These are phyloP conservation scores for Clarkia xantiana DNA, from an alignment of 345 rosid species.

Conservation along the genomic window DNA sequence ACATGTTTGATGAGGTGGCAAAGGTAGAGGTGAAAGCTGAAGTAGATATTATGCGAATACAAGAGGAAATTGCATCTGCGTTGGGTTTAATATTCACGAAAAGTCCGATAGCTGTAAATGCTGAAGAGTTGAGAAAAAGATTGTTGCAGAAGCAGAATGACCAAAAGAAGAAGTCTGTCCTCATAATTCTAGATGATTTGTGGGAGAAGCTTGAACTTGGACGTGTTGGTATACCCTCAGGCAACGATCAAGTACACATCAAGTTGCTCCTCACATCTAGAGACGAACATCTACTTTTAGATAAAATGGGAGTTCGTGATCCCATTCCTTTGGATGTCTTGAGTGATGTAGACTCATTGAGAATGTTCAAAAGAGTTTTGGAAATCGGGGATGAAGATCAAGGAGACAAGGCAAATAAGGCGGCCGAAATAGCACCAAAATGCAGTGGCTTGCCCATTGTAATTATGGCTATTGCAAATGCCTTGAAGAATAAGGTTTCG, in stretches of 20 bases:
- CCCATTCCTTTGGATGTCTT: neutral
- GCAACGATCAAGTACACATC: neutral
- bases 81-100: too few species aligned
- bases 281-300: neutral
- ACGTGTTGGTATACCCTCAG: neutral
- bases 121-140: too few species aligned
- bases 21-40: too few species aligned
- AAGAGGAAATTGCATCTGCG: too few species aligned
- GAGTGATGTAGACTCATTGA: neutral
- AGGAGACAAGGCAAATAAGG: neutral
- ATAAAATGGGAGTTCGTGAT: rapidly evolving
- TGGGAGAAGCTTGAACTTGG: neutral
- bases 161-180: neutral
- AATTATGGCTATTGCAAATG: neutral
- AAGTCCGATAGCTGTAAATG: too few species aligned
- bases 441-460: neutral
- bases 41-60: too few species aligned
- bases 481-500: neutral
- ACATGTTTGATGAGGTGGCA: too few species aligned
- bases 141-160: neutral
- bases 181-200: neutral
- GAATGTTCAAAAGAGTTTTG: neutral
- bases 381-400: neutral
- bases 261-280: neutral
- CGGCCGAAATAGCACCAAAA: neutral